Conservation (phyloP, 345 rosid genomes). For the Melaleuca alternifolia region DNA sequence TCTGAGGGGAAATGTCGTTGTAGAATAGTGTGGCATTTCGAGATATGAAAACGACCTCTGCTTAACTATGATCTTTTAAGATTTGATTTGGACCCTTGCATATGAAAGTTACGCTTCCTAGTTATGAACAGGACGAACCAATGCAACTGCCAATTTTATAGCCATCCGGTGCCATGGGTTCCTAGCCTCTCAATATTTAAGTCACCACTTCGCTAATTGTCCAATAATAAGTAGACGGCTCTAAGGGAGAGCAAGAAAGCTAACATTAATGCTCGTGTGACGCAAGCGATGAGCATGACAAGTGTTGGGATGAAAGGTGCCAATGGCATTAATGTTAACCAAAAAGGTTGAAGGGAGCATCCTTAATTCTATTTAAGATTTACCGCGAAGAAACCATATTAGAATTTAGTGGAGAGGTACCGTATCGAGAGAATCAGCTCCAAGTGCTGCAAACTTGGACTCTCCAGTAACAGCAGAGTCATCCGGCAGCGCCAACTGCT, state of each 20-base stretch:
- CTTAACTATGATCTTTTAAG: background rate
- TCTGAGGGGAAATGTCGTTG: background rate
- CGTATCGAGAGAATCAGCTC: conserved; percentile 31
- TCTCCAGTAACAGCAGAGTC: conserved; percentile 13
- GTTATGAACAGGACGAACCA: background rate
- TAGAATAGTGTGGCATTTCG: background rate
- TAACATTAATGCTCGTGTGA: accelerated
- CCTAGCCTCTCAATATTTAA: background rate
- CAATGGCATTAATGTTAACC: background rate
- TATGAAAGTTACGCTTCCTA: background rate
- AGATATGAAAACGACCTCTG: background rate
- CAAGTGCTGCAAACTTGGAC: conserved; percentile 22
- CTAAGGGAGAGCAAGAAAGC: background rate
- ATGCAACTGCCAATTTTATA: background rate
- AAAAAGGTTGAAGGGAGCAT: background rate
- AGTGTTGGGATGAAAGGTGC: background rate
- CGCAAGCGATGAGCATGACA: background rate
- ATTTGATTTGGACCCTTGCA: background rate
- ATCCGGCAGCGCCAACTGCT: conserved; percentile 20
- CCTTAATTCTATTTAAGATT: background rate
- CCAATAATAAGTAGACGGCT: background rate
- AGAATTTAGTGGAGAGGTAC: conserved; percentile 1
- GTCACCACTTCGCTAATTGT: background rate
- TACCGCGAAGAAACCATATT: background rate
- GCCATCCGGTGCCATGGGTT: background rate